These are phyloP conservation scores for Tuber indicum DNA, from an alignment of 495 filamentous ascomycete genomes.

Conservation along the genomic window DNA sequence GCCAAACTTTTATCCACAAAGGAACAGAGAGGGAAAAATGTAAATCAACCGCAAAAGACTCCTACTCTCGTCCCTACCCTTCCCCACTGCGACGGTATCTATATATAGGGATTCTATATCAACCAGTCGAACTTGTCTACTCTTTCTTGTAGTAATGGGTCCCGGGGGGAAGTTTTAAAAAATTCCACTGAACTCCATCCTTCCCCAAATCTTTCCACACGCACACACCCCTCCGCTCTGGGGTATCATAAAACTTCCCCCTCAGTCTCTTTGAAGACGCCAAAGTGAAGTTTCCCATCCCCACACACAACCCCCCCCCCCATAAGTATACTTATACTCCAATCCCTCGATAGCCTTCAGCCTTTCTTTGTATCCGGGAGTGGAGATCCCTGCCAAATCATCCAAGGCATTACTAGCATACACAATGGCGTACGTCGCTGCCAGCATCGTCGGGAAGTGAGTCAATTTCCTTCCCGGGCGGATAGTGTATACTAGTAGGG, in stretches of 20 bases:
- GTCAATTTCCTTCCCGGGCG: background rate
- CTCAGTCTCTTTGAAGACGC: background rate
- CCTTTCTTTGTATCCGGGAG: background rate
- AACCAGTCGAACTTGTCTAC: no score
- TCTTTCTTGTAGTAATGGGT: background rate
- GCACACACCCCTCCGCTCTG: background rate
- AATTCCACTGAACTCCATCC: background rate
- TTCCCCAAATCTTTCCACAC: background rate
- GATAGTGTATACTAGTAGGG: background rate
- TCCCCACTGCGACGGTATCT: background rate
- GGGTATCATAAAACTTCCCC: background rate
- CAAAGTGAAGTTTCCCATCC: background rate
- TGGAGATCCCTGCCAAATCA: background rate
- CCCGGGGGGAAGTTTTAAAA: no score
- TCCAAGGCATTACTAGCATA: slow-evolving; percentile 14
- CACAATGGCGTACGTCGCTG: slow-evolving; percentile 7
- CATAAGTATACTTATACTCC: background rate
- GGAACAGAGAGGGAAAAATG: background rate
- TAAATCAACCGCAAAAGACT: background rate
- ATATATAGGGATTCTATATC: background rate
- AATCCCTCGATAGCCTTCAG: background rate
- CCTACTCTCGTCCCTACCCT: background rate
- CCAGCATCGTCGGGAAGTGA: slow-evolving; percentile 12
- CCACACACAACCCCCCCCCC: background rate
- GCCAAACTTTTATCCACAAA: background rate